phyloP scores from a whole-genome alignment of 331 rosid species.

The Telfairia occidentalis region DNA sequence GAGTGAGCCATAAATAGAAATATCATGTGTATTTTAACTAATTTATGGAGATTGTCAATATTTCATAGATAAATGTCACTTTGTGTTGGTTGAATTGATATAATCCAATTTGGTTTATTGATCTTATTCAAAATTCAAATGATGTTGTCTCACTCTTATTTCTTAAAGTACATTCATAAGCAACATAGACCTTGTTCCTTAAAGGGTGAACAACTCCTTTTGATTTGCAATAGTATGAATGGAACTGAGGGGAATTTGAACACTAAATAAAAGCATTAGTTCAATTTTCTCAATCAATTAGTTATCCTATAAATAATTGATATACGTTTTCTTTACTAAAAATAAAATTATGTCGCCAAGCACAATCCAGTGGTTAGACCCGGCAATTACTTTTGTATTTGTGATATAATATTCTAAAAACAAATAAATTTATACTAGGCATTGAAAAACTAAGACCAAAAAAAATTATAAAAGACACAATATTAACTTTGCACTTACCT shows the following conservation, averaged over 20 bases:
- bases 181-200: background rate
- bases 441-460: too few species aligned
- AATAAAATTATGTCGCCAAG: too few species aligned
- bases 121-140: background rate
- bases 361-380: too few species aligned
- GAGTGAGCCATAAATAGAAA: background rate
- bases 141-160: background rate
- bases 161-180: background rate
- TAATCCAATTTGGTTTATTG: background rate
- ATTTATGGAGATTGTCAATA: background rate
- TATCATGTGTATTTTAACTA: background rate
- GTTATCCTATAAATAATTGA: background rate
- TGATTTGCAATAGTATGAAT: background rate
- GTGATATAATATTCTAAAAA: too few species aligned
- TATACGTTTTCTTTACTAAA: too few species aligned
- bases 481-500: too few species aligned
- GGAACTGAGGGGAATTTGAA: background rate
- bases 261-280: background rate
- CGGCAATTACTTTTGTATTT: too few species aligned
- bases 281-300: background rate
- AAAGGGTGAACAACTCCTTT: background rate
- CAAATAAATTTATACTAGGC: too few species aligned
- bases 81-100: background rate
- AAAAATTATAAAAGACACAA: too few species aligned
- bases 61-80: background rate